A percentile compares a stretch with the other conserved stretches of the same genome.
Evolutionary conservation across 2,329 filamentous ascomycete species (phyloP).

Genomic region (Neonectria faginata): DNA sequence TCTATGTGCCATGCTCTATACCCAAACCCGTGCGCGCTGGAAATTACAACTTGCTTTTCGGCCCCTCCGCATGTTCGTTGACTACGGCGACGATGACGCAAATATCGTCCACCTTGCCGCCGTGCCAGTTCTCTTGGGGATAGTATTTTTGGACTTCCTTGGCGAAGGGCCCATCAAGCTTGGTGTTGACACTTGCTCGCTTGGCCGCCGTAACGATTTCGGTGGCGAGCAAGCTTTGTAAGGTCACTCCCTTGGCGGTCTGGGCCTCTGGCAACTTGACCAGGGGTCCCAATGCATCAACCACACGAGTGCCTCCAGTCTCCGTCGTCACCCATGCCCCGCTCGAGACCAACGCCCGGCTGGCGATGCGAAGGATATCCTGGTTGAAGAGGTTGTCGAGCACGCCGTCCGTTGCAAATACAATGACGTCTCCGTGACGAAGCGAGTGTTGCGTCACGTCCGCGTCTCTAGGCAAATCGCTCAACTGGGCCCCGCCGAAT

Average conservation of each 20-base stretch:
- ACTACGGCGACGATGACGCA: conserved; percentile 85
- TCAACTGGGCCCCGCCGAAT: conserved; percentile 84
- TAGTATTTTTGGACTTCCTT: conserved; percentile 92
- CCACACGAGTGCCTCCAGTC: conserved; percentile 71
- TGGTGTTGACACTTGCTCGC: conserved; percentile 82
- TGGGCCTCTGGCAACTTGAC: conserved; percentile 47
- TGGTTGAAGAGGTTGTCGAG: conserved; percentile 96
- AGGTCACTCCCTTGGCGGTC: conserved; percentile 56
- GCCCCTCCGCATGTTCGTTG: conserved; percentile 65
- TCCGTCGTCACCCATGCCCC: conserved; percentile 79
- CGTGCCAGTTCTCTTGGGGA: conserved; percentile 86
- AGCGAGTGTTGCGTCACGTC: conserved; percentile 81
- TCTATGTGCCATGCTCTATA: conserved; percentile 45
- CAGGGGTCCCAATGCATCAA: conserved; percentile 66
- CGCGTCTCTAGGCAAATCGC: conserved; percentile 86
- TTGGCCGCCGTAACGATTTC: conserved; percentile 87
- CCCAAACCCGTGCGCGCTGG: conserved; percentile 33
- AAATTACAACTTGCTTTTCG: conserved; percentile 52
- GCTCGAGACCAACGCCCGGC: conserved; percentile 76
- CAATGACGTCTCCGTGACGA: conserved; percentile 90
- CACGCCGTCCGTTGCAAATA: conserved; percentile 94
- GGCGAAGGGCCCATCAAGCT: conserved; percentile 90
- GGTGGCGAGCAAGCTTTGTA: conserved; percentile 83
- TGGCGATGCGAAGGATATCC: conserved; percentile 85
- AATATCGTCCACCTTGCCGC: conserved; percentile 97